phyloP scores from a whole-genome alignment of 306 rosid species.

The Vicia faba region DNA sequence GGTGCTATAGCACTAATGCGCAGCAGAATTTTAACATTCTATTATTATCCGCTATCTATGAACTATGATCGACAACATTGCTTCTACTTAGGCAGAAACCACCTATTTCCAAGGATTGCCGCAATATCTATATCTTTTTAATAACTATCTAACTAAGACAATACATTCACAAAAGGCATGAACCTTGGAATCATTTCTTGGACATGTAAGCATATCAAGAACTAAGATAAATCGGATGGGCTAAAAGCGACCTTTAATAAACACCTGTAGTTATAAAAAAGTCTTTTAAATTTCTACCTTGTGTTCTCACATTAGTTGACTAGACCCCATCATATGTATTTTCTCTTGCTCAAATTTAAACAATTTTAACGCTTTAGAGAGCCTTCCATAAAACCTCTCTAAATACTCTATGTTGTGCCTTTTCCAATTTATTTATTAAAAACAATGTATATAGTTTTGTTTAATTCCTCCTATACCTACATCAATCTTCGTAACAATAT shows the following conservation, averaged over 20 bases:
- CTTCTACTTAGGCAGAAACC: background rate
- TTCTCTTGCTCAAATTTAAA: background rate
- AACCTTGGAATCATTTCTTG: background rate
- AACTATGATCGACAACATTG: background rate
- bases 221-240: background rate
- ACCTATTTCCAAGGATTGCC: background rate
- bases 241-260: background rate
- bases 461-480: background rate
- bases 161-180: background rate
- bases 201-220: conserved; percentile 1
- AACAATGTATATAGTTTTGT: background rate
- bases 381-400: background rate
- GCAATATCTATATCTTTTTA: background rate
- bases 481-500: background rate
- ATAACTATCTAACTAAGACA: background rate
- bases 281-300: too few species aligned
- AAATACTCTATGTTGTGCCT: background rate
- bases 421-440: background rate
- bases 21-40: background rate
- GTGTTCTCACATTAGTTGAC: too few species aligned
- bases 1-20: background rate
- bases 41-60: background rate
- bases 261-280: too few species aligned
- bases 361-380: background rate
- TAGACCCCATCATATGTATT: background rate